phyloP scores from a whole-genome alignment of 441 rosid species.

The Gossypium schwendimanii region DNA sequence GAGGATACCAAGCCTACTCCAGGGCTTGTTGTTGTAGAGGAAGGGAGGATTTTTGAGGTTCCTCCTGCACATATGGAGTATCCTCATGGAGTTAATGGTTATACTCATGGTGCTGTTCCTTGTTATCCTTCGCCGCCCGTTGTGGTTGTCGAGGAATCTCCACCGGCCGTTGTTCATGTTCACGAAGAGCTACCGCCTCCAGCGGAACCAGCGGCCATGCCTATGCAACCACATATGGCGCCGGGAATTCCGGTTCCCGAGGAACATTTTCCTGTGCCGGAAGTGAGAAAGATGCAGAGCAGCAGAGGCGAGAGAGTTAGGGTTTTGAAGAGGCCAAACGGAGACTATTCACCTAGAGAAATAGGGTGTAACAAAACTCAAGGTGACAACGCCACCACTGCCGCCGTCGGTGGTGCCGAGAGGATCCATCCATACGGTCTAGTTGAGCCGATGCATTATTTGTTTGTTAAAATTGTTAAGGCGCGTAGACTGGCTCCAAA shows the following conservation, averaged over 20 bases:
- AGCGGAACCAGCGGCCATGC: background rate
- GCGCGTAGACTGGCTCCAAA: constrained; percentile 61
- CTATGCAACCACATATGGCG: background rate
- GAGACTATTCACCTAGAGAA: constrained; percentile 66
- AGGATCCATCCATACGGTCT: constrained; percentile 55
- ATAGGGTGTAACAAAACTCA: constrained; percentile 29
- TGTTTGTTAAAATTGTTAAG: constrained; percentile 62
- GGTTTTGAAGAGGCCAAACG: constrained; percentile 41
- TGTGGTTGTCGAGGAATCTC: constrained; percentile 49
- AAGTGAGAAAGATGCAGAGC: constrained; percentile 66
- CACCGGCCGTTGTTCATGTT: constrained; percentile 38
- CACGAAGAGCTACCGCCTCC: constrained; percentile 25
- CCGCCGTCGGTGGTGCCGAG: constrained; percentile 24
- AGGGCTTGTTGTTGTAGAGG: constrained; percentile 38
- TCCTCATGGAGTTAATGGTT: constrained; percentile 11
- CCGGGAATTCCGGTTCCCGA: constrained; percentile 12
- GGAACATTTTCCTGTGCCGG: constrained; percentile 33
- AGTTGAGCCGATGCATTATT: constrained; percentile 83
- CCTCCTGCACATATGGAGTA: constrained; percentile 30
- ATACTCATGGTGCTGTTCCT: background rate
- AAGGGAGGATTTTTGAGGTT: constrained; percentile 45
- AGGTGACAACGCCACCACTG: background rate
- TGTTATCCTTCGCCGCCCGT: constrained; percentile 40
- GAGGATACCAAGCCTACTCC: constrained; percentile 22
- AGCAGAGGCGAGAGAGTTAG: constrained; percentile 49